Evolutionary conservation across 805 yeast species (phyloP).

Genomic region (Deakozyma indianensis): DNA sequence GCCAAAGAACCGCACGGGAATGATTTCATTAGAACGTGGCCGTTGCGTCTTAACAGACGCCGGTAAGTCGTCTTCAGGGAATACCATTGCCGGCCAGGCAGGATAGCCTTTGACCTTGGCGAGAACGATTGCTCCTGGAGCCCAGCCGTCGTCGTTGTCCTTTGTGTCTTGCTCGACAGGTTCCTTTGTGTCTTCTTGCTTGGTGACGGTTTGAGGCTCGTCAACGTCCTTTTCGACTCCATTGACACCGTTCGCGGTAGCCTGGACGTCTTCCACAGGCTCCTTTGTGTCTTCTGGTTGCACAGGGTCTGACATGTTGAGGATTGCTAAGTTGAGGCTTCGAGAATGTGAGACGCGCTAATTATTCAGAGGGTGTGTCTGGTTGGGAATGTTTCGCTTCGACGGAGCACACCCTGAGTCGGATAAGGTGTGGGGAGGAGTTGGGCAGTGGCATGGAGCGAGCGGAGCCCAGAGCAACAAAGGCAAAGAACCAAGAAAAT

Average conservation of each 20-base stretch:
- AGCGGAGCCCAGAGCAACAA: too few species aligned
- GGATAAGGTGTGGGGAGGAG: too few species aligned
- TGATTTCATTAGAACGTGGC: neutral
- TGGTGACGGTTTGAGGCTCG: neutral
- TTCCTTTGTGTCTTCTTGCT: neutral
- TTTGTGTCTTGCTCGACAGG: neutral
- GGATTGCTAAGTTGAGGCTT: too few species aligned
- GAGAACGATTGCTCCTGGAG: constrained; percentile 43
- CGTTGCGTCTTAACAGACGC: neutral
- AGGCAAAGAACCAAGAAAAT: too few species aligned
- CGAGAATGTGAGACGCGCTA: too few species aligned
- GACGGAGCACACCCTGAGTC: too few species aligned
- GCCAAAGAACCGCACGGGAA: constrained; percentile 46
- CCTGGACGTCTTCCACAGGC: constrained; percentile 3
- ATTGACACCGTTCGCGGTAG: constrained; percentile 19
- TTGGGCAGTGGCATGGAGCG: too few species aligned
- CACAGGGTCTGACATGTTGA: neutral
- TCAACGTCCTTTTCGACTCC: constrained; percentile 3
- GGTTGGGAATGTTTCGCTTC: too few species aligned
- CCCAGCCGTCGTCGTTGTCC: constrained; percentile 14
- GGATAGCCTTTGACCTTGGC: constrained; percentile 81
- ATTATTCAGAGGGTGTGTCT: too few species aligned
- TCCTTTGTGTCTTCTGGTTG: neutral
- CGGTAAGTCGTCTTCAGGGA: constrained; percentile 12
- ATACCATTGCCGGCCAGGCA: constrained; percentile 81